Conservation (phyloP, 2,329 filamentous ascomycete genomes). For the Aspergillus ruber region DNA sequence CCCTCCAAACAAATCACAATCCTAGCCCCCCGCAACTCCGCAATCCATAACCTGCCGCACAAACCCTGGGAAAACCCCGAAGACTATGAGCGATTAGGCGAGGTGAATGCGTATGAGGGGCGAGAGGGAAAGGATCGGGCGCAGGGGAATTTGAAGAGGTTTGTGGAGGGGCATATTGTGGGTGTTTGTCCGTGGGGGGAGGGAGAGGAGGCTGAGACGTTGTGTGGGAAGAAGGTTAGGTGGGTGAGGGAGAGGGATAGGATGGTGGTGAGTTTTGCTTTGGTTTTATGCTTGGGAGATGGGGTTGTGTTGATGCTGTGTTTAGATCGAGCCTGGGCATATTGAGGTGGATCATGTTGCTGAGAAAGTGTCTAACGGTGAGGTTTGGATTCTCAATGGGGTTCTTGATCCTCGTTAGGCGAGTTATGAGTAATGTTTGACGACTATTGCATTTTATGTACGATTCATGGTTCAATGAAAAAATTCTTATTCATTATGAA, state of each 20-base stretch:
- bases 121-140: slow-evolving; percentile 69
- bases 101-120: slow-evolving; percentile 65
- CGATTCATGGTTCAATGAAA: too few relatives aligned
- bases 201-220: slow-evolving; percentile 58
- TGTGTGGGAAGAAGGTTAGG: slow-evolving; percentile 68
- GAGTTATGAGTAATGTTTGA: slow-evolving; percentile 8
- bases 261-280: slow-evolving; percentile 51
- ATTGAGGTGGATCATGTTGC: slow-evolving; percentile 71
- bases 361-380: slow-evolving; percentile 75
- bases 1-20: slow-evolving; percentile 67
- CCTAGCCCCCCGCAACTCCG: slow-evolving; percentile 78
- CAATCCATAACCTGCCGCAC: slow-evolving; percentile 66
- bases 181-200: slow-evolving; percentile 68
- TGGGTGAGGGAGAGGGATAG: slow-evolving; percentile 66
- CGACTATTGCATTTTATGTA: slow-evolving; percentile 4
- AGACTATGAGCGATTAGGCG: slow-evolving; percentile 64
- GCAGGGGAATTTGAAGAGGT: slow-evolving; percentile 65
- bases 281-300: not conserved
- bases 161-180: slow-evolving; percentile 82
- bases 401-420: slow-evolving; percentile 48
- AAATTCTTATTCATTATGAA: too few relatives aligned
- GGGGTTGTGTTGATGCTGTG: slow-evolving; percentile 7
- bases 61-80: slow-evolving; percentile 67
- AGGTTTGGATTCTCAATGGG: slow-evolving; percentile 70
- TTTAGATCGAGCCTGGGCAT: slow-evolving; percentile 60